These are phyloP conservation scores for Lyophyllum shimeji DNA, from an alignment of 768 basidiomycete genomes.

Conservation along the genomic window DNA sequence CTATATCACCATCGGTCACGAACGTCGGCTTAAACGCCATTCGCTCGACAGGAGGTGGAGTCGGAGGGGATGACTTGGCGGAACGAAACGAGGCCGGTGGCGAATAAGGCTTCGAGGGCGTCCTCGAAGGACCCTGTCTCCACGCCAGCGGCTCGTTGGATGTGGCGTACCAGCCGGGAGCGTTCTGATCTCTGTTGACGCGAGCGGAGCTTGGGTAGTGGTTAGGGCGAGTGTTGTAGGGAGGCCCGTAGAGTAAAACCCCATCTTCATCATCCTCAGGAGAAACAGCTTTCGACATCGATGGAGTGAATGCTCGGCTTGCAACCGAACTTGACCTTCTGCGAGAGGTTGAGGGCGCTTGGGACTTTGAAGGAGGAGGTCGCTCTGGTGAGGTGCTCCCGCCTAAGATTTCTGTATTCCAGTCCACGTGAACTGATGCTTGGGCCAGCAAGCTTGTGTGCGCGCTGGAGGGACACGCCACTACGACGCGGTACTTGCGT, in stretches of 20 bases:
- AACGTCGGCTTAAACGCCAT: conserved; percentile 10
- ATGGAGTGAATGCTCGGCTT: conserved; percentile 2
- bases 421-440: conserved; percentile 47
- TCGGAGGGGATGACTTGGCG: conserved; percentile 15
- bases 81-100: conserved; percentile 15
- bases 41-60: conserved; percentile 6
- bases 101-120: conserved; percentile 13
- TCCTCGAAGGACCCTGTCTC: conserved; percentile 6
- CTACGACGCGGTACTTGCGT: conserved; percentile 34
- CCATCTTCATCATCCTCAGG: conserved; percentile 5
- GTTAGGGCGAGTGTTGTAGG: neutral
- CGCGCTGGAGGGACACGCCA: conserved; percentile 38
- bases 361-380: conserved; percentile 3
- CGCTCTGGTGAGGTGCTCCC: conserved; percentile 4
- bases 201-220: neutral
- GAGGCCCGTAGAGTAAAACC: neutral
- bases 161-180: neutral
- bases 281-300: neutral
- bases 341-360: conserved; percentile 4
- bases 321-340: conserved; percentile 5
- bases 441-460: conserved; percentile 42
- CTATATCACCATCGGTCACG: conserved; percentile 12
- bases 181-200: neutral
- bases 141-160: neutral
- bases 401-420: conserved; percentile 40